Base-by-base conservation (phyloP, 371 early-diverging fungal genomes). In the Choanephora cucurbitarum region DNA sequence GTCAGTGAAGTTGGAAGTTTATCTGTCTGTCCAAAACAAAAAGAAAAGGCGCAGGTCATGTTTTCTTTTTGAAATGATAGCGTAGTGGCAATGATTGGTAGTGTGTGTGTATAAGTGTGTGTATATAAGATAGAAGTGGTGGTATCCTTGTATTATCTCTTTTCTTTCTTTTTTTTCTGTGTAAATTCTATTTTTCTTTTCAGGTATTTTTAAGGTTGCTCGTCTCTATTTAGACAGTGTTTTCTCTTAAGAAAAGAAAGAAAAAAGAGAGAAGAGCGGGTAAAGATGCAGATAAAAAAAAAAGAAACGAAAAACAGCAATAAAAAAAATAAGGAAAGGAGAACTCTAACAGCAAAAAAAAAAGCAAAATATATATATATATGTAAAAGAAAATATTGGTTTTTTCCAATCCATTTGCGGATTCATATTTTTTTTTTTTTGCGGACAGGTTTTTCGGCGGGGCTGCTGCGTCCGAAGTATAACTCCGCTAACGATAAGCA, bases 1-100 rank as follows among this genome's bases (percentile, higher is more conserved):
- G 62, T 72, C 55, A 69, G 66, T 21, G 66, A 53, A 48, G 66
- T 56, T 31, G 69, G 73, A 52, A 69, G 59, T 64, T 66, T 66
- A 55, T 59, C 58, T 39, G 57, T 46, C 60, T 56, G 51, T 46
- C 65, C 61, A 58, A 58, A 61, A 45, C 55, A 66, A 55, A 66
- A 63, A 50, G 59, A 66, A 52, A 58, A 58, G 7, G 59, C 64
- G 42, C 55, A 58, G 42, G 64, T 58, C 64, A 64, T 64, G 34
- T 49, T 41, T 48, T 17, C 31, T 43, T 24, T 19, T 39, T 56
- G 22, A n/a, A 9, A 15, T 32, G 14, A 17, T 52, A 4, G 15
- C 42, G 22, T 52, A 28, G 39, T 50, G 51, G 42, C 41, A 23
- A 41, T 56, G 34, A 14, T 42, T 52, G 42, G 46, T 66, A 49